Percentiles rank a stretch among this genome's conserved stretches.
Evolutionary conservation across 2,329 filamentous ascomycete species (phyloP).

Genomic region (Hypoxylon sp.): DNA sequence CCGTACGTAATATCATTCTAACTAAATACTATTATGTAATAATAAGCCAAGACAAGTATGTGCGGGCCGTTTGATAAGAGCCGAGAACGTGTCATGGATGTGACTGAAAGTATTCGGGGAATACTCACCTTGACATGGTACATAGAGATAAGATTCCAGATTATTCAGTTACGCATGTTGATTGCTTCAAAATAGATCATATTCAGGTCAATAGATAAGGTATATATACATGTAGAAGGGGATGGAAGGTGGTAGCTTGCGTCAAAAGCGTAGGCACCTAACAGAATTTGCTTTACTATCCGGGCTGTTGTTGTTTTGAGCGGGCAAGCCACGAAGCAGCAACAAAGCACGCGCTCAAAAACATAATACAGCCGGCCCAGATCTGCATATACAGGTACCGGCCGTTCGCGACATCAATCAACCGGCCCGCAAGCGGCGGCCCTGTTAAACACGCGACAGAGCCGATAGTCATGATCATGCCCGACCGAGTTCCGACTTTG

Average conservation of each 20-base stretch:
- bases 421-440: constrained; percentile 65
- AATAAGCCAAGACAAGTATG: not conserved
- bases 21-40: not conserved
- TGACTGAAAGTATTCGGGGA: no score
- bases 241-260: no score
- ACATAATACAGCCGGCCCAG: constrained; percentile 44
- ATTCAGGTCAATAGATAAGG: no score
- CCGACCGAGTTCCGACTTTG: constrained; percentile 66
- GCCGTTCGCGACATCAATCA: constrained; percentile 61
- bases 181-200: no score
- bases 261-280: not conserved
- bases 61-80: not conserved
- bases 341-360: constrained; percentile 37
- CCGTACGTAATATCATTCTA: not conserved
- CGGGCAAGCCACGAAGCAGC: constrained; percentile 41
- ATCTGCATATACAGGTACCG: constrained; percentile 63
- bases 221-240: no score
- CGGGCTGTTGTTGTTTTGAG: constrained; percentile 10
- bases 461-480: constrained; percentile 67
- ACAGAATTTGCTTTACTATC: not conserved
- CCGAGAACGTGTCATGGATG: no score
- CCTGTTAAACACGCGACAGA: constrained; percentile 66
- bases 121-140: no score
- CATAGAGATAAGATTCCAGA: no score
- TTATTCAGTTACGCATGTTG: no score